Conservation (phyloP, 2,329 filamentous ascomycete genomes). For the Fusarium stilboides region DNA sequence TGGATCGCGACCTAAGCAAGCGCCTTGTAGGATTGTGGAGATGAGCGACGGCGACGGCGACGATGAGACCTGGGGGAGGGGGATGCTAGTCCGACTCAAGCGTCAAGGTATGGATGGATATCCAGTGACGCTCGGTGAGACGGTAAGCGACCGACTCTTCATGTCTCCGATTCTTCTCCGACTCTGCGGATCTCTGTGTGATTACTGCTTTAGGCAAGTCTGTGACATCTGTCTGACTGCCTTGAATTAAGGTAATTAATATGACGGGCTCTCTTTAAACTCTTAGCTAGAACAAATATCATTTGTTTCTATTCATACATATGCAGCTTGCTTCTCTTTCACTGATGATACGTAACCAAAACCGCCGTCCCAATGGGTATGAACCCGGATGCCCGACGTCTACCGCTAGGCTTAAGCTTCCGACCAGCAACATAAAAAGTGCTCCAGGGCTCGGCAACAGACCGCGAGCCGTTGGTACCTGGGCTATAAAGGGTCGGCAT, state of each 20-base stretch:
- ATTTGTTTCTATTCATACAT: not conserved
- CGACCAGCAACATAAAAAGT: not conserved
- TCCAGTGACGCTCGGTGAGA: conserved; percentile 33
- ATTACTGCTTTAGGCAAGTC: conserved; percentile 35
- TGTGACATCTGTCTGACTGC: conserved; percentile 4
- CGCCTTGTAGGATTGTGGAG: conserved; percentile 32
- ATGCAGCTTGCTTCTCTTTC: not conserved
- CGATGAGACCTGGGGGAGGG: conserved; percentile 38
- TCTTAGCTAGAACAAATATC: not conserved
- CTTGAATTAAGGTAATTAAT: not conserved
- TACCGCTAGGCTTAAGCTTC: conserved; percentile 18
- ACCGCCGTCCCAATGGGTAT: not conserved
- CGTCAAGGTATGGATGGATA: not conserved
- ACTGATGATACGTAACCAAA: not conserved
- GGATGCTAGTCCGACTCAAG: not conserved
- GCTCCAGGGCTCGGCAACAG: not conserved
- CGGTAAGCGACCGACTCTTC: conserved; percentile 25
- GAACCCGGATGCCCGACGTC: conserved; percentile 10
- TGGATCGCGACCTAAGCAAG: conserved; percentile 21
- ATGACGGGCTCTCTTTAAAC: not conserved
- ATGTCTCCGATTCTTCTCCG: conserved; percentile 40
- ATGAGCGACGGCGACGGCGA: conserved; percentile 13
- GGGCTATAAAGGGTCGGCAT: conserved; percentile 38
- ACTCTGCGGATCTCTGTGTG: conserved; percentile 2
- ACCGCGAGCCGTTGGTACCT: conserved; percentile 29